Evolutionary conservation across 495 filamentous ascomycete genomes (phyloP).

Genomic region (Lasiosphaeriaceae sp.): DNA sequence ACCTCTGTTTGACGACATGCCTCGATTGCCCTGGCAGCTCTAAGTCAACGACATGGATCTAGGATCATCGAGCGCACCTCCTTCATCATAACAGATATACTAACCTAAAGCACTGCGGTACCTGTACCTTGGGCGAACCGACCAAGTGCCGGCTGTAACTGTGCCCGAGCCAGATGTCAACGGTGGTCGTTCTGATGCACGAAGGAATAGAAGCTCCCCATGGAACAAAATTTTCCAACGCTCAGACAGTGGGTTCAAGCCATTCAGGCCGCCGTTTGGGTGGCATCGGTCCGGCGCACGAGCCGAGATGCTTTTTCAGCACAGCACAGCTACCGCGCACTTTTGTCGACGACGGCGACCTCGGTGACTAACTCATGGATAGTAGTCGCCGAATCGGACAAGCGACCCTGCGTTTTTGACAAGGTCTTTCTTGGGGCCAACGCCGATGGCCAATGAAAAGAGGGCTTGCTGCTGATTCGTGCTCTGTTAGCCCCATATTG

Average conservation of each 20-base stretch:
- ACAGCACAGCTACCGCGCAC: not conserved
- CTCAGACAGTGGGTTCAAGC: conserved; percentile 22
- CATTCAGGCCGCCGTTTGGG: conserved; percentile 9
- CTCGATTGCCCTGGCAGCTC: conserved; percentile 21
- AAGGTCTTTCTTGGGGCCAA: not conserved
- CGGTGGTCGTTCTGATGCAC: conserved; percentile 4
- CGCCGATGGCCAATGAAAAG: conserved; percentile 4
- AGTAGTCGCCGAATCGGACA: conserved; percentile 3
- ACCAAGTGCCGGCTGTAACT: conserved; percentile 24
- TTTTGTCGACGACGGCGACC: not conserved
- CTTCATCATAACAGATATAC: conserved; percentile 29
- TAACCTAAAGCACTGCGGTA: conserved; percentile 21
- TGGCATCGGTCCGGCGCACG: conserved; percentile 6
- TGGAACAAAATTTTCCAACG: conserved; percentile 19
- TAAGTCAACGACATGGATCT: conserved; percentile 34
- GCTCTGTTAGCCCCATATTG: conserved; percentile 8
- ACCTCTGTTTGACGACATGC: conserved; percentile 27
- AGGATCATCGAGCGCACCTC: conserved; percentile 21
- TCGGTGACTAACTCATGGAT: not conserved
- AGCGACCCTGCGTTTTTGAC: conserved; percentile 1
- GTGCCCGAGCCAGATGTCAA: conserved; percentile 15
- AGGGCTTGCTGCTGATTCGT: conserved; percentile 13
- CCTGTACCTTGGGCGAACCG: conserved; percentile 20
- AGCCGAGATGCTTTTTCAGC: not conserved
- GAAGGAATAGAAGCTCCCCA: conserved; percentile 6